A percentile compares a stretch with the other conserved stretches of the same genome.
These are phyloP conservation scores for Ilex aquifolium DNA, from an alignment of 257 asterid species.

Conservation along the genomic window DNA sequence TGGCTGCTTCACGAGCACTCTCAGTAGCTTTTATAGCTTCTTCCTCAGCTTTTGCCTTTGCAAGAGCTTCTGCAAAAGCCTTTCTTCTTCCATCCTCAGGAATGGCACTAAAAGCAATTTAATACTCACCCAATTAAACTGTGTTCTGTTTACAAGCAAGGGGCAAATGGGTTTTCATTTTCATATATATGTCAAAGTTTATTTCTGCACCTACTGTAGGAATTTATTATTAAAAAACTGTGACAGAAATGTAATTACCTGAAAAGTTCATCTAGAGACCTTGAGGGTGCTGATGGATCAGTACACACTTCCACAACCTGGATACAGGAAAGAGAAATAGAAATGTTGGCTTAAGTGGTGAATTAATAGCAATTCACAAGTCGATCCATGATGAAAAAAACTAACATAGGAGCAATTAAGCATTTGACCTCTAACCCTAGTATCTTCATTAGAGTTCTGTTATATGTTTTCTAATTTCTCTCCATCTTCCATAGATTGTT, in stretches of 20 bases:
- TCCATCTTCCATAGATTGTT: no score
- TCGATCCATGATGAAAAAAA: no score
- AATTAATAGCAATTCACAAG: neutral
- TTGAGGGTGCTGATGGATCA: slow-evolving; percentile 71
- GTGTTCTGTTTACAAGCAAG: neutral
- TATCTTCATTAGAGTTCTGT: no score
- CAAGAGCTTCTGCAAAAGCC: slow-evolving; percentile 65
- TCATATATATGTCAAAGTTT: no score
- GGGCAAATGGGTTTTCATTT: neutral
- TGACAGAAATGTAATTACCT: slow-evolving; percentile 33
- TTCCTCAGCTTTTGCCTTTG: slow-evolving; percentile 56
- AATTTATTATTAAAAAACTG: no score
- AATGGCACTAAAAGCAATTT: slow-evolving; percentile 42
- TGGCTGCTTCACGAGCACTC: slow-evolving; percentile 47
- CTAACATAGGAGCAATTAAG: no score
- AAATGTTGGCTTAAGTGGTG: neutral
- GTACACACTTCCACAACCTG: slow-evolving; percentile 86
- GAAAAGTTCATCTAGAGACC: slow-evolving; percentile 52
- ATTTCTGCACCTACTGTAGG: no score
- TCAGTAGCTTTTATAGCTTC: slow-evolving; percentile 55
- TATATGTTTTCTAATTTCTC: no score
- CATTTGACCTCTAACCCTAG: no score
- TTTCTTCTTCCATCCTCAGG: slow-evolving; percentile 88
- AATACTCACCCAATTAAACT: neutral
- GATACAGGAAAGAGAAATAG: slow-evolving; percentile 2